phyloP scores from a whole-genome alignment of 83 land plant genomes.

The Picea abies region DNA sequence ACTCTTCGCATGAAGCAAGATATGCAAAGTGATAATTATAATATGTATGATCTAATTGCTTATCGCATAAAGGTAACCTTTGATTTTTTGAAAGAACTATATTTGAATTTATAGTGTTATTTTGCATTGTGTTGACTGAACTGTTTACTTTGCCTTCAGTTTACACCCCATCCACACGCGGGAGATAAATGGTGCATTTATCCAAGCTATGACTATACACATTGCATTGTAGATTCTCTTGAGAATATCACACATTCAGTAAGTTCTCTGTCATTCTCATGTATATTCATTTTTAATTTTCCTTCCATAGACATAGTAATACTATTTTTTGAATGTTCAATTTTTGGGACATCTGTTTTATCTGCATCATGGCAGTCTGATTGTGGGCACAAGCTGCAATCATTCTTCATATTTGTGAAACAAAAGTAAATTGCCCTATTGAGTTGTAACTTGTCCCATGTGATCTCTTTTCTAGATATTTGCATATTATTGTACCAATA shows the following conservation, averaged over 20 bases:
- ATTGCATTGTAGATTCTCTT: constrained; percentile 95
- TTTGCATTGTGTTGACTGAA: constrained; percentile 12
- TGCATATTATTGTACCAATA: no score
- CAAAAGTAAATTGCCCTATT: no score
- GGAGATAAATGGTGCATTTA: constrained; percentile 99
- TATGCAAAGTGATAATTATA: constrained; percentile 96
- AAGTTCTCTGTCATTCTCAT: constrained; percentile 20
- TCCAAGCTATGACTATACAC: constrained; percentile 98
- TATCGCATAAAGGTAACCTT: constrained; percentile 91
- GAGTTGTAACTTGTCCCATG: no score
- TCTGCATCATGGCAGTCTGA: no score
- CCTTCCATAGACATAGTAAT: not conserved
- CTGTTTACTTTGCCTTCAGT: constrained; percentile 41
- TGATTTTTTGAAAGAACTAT: not conserved
- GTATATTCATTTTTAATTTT: no score
- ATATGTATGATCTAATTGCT: constrained; percentile 99
- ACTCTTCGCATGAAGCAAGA: constrained; percentile 97
- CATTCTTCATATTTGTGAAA: no score
- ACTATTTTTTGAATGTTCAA: not conserved
- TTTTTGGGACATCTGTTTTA: no score
- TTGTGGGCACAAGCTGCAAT: no score
- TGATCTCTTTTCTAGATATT: no score
- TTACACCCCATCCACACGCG: constrained; percentile 90
- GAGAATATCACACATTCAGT: constrained; percentile 99
- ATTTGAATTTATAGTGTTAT: not conserved